These are phyloP conservation scores for Chamaecrista fasciculata DNA, from an alignment of 306 rosid species.

Conservation along the genomic window DNA sequence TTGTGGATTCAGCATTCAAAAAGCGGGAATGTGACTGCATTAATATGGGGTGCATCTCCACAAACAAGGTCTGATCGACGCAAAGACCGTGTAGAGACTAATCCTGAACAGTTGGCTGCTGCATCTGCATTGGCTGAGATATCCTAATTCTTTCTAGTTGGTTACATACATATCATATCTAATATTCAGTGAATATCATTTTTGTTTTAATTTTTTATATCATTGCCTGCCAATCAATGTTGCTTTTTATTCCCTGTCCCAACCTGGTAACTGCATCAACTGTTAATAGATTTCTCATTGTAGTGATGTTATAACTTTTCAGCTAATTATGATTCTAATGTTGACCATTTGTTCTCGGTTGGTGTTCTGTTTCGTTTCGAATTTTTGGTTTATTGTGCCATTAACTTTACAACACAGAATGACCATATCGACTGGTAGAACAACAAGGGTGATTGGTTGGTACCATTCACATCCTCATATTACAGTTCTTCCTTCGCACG, in stretches of 20 bases:
- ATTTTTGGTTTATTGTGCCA: conserved; percentile 33
- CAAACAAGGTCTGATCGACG: conserved; percentile 91
- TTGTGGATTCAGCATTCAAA: conserved; percentile 56
- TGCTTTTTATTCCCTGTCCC: not conserved
- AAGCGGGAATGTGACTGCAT: conserved; percentile 74
- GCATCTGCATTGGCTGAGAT: conserved; percentile 95
- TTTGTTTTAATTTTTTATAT: not conserved
- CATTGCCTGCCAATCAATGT: not conserved
- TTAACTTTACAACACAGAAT: conserved; percentile 72
- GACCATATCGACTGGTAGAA: conserved; percentile 65
- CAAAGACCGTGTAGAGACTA: conserved; percentile 95
- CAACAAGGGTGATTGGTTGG: conserved; percentile 98
- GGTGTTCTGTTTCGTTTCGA: not conserved
- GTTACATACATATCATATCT: conserved; percentile 7
- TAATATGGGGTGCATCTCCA: conserved; percentile 99
- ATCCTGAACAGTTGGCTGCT: conserved; percentile 96
- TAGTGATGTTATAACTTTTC: not conserved
- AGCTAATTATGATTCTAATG: not conserved
- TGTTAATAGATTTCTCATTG: not conserved
- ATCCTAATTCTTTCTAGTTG: conserved; percentile 44
- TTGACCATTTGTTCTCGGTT: not conserved
- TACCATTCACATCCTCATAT: conserved; percentile 99
- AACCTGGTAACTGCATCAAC: not conserved
- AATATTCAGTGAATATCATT: not conserved
- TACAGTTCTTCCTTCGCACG: conserved; percentile 98